Base-by-base conservation (phyloP, 345 rosid species). In the Diplotaxis tenuifolia region DNA sequence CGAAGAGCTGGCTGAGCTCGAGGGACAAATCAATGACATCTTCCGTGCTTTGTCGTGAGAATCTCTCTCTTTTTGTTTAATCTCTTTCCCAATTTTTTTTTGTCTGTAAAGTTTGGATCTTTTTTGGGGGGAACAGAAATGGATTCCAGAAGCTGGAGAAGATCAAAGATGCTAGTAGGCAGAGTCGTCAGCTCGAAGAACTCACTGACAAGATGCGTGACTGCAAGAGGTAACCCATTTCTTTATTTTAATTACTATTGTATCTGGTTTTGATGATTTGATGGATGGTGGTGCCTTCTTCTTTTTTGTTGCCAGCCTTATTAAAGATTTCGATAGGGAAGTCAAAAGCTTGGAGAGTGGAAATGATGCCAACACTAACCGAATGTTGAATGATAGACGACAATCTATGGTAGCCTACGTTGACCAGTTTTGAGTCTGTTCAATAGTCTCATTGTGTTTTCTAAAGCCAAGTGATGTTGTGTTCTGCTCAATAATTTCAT, bases 131-230 rank as follows among this genome's bases (percentile, higher is more conserved):
- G 8, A 14, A 2, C 50, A 42, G 98, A 73, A 91, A 89, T 84
- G 98, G 97, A 6, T 93, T 95, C 79, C 96, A 92, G 83, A 95
- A 89, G 82, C 79, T 95, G 83, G 98, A 95, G 73, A 95, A 95
- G 83, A 84, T 95, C 56, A 95, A 95, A 84, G 99, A 95, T 80
- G 85, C 82, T 29, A 95, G 68, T 74, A 84, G 99, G 74, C 94
- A 90, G 77, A 87, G 94, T 68, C 86, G 97, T 77, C 98, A 95
- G 82, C 83, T 95, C 71, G 98, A 95, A 76, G 99, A 95, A 72
- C 97, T 95, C 75, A 89, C 98, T 1, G 97, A 81, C 36, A 92
- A 85, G 81, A 95, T 95, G 98, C 89, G 92, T 18, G 99, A 92
- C 19, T 95, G 99, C 68, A 95, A 95, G 75, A 92, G 97, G 99